These are phyloP conservation scores for Zygnema circumcarinatum DNA, from an alignment of 139 green algal genomes.

Conservation along the genomic window DNA sequence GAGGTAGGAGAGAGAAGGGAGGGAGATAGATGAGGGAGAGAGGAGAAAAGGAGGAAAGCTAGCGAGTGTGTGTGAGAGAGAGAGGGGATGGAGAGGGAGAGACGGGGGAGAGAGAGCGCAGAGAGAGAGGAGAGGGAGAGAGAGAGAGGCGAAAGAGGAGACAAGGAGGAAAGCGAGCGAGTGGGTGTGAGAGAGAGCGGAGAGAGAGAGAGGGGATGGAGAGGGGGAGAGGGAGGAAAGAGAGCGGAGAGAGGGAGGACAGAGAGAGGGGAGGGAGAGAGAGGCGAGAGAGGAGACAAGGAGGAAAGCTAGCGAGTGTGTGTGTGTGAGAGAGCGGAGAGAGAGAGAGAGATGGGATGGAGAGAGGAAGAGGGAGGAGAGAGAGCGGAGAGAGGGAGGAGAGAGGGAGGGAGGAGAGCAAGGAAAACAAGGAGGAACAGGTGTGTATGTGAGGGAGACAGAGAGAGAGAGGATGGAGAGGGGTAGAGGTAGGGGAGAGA, in stretches of 20 bases:
- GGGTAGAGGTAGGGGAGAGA: not conserved
- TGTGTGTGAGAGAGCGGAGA: not conserved
- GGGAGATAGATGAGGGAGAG: not conserved
- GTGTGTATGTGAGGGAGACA: conserved; percentile 24
- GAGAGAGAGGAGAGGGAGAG: conserved; percentile 11
- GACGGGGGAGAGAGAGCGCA: not conserved
- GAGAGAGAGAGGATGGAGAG: not conserved
- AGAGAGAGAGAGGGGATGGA: not conserved
- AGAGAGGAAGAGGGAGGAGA: not conserved
- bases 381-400: not conserved
- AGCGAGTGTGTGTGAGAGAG: not conserved
- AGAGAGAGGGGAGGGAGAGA: not conserved
- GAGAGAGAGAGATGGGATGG: not conserved
- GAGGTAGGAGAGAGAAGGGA: not conserved
- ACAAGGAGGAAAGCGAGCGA: not conserved
- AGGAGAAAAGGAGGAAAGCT: not conserved
- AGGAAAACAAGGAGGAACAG: no score
- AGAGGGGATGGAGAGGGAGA: not conserved
- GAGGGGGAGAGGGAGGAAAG: not conserved
- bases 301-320: not conserved
- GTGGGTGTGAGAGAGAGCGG: conserved; percentile 6
- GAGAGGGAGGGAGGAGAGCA: not conserved
- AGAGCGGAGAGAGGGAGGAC: not conserved
- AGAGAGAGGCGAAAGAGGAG: not conserved
- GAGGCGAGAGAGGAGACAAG: not conserved